A percentile compares a stretch with the other conserved stretches of the same genome.
These are phyloP conservation scores for Massarina eburnea DNA, from an alignment of 2,329 filamentous ascomycete genomes.

Conservation along the genomic window DNA sequence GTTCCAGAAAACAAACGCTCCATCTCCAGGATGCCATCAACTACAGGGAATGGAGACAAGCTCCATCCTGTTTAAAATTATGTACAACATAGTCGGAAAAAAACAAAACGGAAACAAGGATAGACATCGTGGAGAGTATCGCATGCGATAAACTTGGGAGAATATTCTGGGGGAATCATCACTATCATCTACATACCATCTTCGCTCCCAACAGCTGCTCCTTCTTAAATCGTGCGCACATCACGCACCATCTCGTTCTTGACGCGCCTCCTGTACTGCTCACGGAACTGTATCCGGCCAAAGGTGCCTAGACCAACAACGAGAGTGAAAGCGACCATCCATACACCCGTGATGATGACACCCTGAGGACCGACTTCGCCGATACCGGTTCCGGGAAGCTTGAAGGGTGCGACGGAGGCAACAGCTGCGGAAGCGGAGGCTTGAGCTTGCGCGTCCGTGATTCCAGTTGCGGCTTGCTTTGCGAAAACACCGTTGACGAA, in stretches of 20 bases:
- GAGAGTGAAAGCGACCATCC: conserved; percentile 59
- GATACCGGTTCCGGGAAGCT: conserved; percentile 68
- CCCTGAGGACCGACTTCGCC: conserved; percentile 68
- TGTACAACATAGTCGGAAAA: conserved; percentile 16
- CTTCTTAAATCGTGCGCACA: conserved; percentile 39
- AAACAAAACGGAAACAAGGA: conserved; percentile 9
- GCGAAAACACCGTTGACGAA: conserved; percentile 74
- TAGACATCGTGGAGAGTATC: background rate
- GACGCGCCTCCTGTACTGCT: conserved; percentile 60
- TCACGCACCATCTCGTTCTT: conserved; percentile 42
- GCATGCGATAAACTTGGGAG: conserved; percentile 1
- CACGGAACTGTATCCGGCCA: conserved; percentile 66
- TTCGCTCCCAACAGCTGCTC: background rate
- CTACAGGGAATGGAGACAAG: background rate
- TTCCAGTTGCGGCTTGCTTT: conserved; percentile 55
- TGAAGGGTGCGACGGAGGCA: conserved; percentile 55
- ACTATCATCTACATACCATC: background rate
- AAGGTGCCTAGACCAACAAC: conserved; percentile 64
- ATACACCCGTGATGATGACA: conserved; percentile 65
- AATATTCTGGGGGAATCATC: background rate
- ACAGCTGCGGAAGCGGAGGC: conserved; percentile 47
- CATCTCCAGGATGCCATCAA: conserved; percentile 3
- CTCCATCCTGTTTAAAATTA: conserved; percentile 11
- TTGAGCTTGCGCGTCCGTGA: conserved; percentile 45
- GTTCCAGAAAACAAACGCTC: background rate